Base-by-base conservation (phyloP, 2,329 filamentous ascomycete genomes). In the Fusarium luffae region DNA sequence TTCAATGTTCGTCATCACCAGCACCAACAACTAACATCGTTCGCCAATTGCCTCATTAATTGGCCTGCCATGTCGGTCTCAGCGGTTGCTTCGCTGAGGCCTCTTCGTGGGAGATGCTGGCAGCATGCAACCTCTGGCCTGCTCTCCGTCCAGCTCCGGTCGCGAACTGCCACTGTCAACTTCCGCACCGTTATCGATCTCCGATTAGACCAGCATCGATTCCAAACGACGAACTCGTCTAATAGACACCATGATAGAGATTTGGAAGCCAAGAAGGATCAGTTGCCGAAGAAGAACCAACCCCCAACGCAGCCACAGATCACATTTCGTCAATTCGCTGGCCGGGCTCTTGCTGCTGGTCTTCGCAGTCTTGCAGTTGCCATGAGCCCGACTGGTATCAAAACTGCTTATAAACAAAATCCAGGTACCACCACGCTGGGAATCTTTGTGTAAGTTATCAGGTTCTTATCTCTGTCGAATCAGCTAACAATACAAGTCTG, bases 341-440 rank as follows among this genome's bases (percentile, higher is more conserved):
- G 70, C 14, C 76, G 77, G 12, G 75, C 77, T 7, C 74, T 81
- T 10, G 75, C 73, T 14, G 77, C 74, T 43, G 77, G 77, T 34
- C 64, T 82, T 46, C 76, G 79, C 28, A 82, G 80, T 58, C 69
- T 80, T 14, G 70, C 66, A 8, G 72, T 77, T 23, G 76, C 78
- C 4, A 30, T 80, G 58, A 82, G 78, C 34, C 79, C 79, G 25
- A 77, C 75, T 37, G 78, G 78, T 18, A 77, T 82, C 19, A 76
- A 74, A 37, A 74, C 75, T 34, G 78, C 78, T 2, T 81, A 74
- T 64, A 76, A 72, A 41, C 77, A 80, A 37, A 75, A 74, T 8
- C 80, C 80, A 0, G 74, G 63, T 8, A 56, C 73, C 19, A 79
- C 77, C 8, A 71, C 72, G 32, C 63, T 79, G 43, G 76, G 73